These are phyloP conservation scores for Primulina tabacum DNA, from an alignment of 257 asterid species.

Conservation along the genomic window DNA sequence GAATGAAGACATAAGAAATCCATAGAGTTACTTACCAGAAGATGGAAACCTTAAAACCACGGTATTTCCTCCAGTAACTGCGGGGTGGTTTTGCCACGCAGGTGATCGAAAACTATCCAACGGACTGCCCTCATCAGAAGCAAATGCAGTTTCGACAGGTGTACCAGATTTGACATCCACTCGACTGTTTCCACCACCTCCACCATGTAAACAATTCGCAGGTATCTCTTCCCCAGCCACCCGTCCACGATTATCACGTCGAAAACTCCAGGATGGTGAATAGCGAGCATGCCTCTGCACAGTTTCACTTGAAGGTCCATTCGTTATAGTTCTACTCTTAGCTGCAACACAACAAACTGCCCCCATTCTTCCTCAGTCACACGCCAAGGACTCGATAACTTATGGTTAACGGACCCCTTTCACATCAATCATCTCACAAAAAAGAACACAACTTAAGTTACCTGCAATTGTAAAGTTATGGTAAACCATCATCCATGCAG, in stretches of 20 bases:
- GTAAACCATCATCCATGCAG: constrained; percentile 16
- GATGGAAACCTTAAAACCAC: not conserved
- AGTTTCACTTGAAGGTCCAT: constrained; percentile 57
- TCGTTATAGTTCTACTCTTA: constrained; percentile 61
- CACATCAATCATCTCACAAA: constrained; percentile 28
- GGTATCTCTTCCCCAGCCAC: constrained; percentile 91
- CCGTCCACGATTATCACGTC: constrained; percentile 92
- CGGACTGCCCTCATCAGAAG: constrained; percentile 85
- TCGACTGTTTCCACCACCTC: constrained; percentile 40
- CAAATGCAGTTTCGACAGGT: constrained; percentile 53
- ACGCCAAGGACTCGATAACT: constrained; percentile 18
- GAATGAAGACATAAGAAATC: not conserved
- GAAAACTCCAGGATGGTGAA: constrained; percentile 95
- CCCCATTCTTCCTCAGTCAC: constrained; percentile 67
- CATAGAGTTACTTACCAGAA: constrained; percentile 46
- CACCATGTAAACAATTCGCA: constrained; percentile 54
- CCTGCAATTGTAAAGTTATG: constrained; percentile 29
- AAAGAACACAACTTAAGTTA: constrained; percentile 18
- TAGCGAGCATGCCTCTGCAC: constrained; percentile 64
- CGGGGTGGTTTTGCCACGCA: constrained; percentile 75
- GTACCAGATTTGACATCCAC: constrained; percentile 61
- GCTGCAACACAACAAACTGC: constrained; percentile 98
- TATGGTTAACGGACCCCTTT: constrained; percentile 17
- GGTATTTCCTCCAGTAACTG: constrained; percentile 59
- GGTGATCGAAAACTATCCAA: constrained; percentile 67